Evolutionary conservation across 257 asterid genomes (phyloP), one percentile per base, ranked within the genome.

Genomic region (Solanum chmielewskii): DNA sequence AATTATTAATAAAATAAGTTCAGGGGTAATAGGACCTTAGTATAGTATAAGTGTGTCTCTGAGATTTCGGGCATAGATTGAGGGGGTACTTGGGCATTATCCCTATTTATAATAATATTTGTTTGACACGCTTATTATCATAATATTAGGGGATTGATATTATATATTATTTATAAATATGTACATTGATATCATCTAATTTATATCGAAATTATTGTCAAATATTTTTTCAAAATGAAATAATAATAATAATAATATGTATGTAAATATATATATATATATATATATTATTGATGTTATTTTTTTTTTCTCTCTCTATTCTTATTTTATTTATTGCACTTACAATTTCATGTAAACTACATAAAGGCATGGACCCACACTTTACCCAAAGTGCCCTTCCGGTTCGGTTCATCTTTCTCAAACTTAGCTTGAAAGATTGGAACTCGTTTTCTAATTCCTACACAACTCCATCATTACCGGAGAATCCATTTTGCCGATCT

Each of bases 401-500:
- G 68, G 44, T 49, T 80, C 85, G 68, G 69, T 80, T 80, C 83
- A 85, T 75, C 69, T 70, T 85, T 77, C 87, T 85, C 71, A 71
- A 83, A 68, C 87, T 85, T 49, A 76, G 80, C 69, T 77, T 70
- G 73, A 16, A 42, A 68, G 80, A 25, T 25, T 39, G 49, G 69
- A 29, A 69, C 81, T 69, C 87, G 68, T 52, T 45, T 31, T 27
- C 49, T 25, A 33, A 13, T 42, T 56, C 62, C 64, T 60, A 49
- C 85, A 56, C 86, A 37, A 74, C 33, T 84, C 70, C 86, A 45
- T 42, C 87, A 35, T 85, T 86, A 39, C 78, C 89, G 91, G 87
- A 87, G 86, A 62, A 33, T 25, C 31, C 84, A 25, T 23, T 80
- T 27, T 49, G 73, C 83, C 86, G 83, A 85, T 87, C 83, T 39